phyloP scores from a whole-genome alignment of 2,329 filamentous ascomycete species.

The Cordyceps cicadae region DNA sequence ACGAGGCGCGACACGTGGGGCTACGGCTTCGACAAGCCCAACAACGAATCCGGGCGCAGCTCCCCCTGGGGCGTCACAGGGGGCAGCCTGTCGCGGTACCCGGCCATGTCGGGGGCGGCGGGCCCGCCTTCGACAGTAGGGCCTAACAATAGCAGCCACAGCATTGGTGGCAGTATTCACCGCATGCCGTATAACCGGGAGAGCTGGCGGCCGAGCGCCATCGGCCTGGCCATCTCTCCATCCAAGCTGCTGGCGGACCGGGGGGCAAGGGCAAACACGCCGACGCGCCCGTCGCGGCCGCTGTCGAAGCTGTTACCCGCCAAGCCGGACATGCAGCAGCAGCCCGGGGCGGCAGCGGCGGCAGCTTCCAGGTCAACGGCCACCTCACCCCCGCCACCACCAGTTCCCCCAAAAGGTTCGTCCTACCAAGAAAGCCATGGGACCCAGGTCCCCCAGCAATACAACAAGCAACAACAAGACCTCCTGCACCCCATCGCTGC shows the following conservation, averaged over 20 bases:
- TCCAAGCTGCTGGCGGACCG: conserved; percentile 18
- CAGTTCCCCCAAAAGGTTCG: not conserved
- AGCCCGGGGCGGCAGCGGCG: conserved; percentile 13
- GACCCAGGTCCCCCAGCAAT: conserved; percentile 12
- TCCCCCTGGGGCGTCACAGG: conserved; percentile 22
- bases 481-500: not conserved
- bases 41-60: conserved; percentile 11
- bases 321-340: conserved; percentile 34
- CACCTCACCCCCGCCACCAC: not conserved
- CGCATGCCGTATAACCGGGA: conserved; percentile 18
- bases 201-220: conserved; percentile 29
- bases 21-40: conserved; percentile 21
- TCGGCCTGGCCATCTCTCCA: conserved; percentile 38
- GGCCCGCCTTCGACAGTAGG: not conserved
- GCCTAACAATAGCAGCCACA: no score
- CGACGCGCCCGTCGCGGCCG: conserved; percentile 20
- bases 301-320: conserved; percentile 38
- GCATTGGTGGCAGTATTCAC: not conserved
- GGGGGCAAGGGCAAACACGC: conserved; percentile 5
- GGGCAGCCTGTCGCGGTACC: conserved; percentile 11
- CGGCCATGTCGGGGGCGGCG: not conserved
- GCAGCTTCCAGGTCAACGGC: not conserved
- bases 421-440: not conserved
- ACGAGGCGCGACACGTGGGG: conserved; percentile 28
- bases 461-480: not conserved